Base-by-base conservation (phyloP, 2,329 filamentous ascomycete genomes). In the Cladosporium sphaerospermum region DNA sequence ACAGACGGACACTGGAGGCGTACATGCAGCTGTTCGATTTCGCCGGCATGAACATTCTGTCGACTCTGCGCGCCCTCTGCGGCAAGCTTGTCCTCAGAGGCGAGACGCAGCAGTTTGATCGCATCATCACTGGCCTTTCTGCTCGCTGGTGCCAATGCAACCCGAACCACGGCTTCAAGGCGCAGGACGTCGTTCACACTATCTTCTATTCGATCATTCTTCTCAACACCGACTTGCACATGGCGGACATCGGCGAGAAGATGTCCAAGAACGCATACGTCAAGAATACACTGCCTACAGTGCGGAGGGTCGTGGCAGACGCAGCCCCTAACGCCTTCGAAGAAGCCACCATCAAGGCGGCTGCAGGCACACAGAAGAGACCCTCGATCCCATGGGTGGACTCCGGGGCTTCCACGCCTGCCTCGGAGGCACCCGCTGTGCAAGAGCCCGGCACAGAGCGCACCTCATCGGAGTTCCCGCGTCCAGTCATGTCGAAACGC, bases 1-100 rank as follows among this genome's bases (percentile, higher is more conserved):
- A 79, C 61, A 72, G 72, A 40, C 72, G 73, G 53, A 74, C 80
- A n/a, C 72, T 83, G 45, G 77, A 77, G 59, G 92, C 92, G 0
- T 99, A 96, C 70, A 95, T 99, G 86, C 84, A 89, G 56, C 75
- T 96, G 9, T 96, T 92, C 67, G 86, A 96, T 66, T 97, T 93
- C 74, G 76, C 81, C 7, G 85, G 86, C 61, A 78, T 87, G 64
- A 95, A 88, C 68, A 85, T 97, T 45, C 78, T 97, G 13, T 77
- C 79, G 36, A 83, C 88, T 7, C 77, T 97, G 58, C 84, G 93
- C 23, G 81, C 85, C 55, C 78, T 99, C 23, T 99, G 93, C 68
- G 81, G 81, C 50, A 85, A 88, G 32, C 77, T 97, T 19, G 78
- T 93, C 4, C 77, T 99, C 54, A 88, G 88, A 60, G 93, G 88